Conservation (phyloP, 345 rosid genomes). For the Corchorus olitorius region DNA sequence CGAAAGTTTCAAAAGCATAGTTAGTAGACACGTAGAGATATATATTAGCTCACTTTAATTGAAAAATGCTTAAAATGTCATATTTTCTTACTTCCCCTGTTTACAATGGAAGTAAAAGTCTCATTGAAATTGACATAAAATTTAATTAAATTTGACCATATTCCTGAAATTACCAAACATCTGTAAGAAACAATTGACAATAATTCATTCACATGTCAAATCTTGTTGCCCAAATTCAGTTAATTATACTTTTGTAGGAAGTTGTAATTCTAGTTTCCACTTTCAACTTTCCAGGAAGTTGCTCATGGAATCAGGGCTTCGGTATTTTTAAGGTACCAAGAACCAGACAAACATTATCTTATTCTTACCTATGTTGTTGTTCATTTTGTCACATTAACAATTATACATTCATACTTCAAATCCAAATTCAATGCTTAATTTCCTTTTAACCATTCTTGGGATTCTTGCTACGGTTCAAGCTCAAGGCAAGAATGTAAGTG, state of each 20-base stretch:
- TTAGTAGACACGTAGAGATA: no score
- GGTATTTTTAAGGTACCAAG: neutral
- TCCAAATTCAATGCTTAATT: neutral
- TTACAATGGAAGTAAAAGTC: no score
- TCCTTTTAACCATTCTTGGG: neutral
- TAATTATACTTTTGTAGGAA: no score
- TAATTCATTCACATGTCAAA: neutral
- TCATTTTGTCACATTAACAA: neutral
- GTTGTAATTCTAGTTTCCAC: neutral
- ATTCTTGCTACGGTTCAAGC: neutral
- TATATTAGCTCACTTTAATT: no score
- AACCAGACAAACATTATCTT: neutral
- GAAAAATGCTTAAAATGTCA: no score
- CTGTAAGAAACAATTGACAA: no score
- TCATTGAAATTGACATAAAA: no score
- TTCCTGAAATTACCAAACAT: no score
- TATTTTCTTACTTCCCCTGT: no score
- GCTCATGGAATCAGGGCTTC: neutral
- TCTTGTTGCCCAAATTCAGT: neutral
- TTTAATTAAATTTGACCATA: no score
- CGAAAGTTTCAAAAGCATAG: no score
- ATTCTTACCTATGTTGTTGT: neutral
- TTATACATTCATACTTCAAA: neutral
- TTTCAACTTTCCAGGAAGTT: neutral
- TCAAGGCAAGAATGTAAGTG: conserved; percentile 3